Percentiles rank a stretch among this genome's conserved stretches.
phyloP scores from a whole-genome alignment of 345 rosid species.

The Litchi chinensis region DNA sequence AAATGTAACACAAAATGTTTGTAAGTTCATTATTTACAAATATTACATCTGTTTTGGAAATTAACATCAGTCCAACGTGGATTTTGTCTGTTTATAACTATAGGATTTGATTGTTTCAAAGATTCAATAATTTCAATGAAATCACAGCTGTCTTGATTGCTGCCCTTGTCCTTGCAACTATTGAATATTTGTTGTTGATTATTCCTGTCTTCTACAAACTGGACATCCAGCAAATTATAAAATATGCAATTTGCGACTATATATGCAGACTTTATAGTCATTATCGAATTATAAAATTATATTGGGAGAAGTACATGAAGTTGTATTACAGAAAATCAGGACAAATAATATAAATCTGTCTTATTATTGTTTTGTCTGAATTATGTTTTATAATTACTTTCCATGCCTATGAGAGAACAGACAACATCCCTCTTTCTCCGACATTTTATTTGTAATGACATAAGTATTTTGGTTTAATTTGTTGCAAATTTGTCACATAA shows the following conservation, averaged over 20 bases:
- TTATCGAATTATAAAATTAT: no score
- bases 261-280: background rate
- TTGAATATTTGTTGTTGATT: no score
- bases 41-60: background rate
- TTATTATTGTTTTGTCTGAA: no score
- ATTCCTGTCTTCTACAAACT: background rate
- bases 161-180: background rate
- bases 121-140: background rate
- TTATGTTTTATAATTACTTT: no score
- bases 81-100: background rate
- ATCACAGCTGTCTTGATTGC: background rate
- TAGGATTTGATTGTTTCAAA: background rate
- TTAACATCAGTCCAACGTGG: background rate
- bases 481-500: background rate
- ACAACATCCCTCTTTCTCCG: background rate
- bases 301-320: background rate
- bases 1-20: background rate
- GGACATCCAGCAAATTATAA: background rate
- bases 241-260: background rate
- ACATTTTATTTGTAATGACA: background rate
- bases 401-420: no score
- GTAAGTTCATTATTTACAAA: background rate
- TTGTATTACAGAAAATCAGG: no score
- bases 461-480: no score
- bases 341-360: no score